Percentiles rank a stretch among this genome's conserved stretches.
Evolutionary conservation across 352 stramenopile species (phyloP).

Genomic region (Aphanomyces astaci): DNA sequence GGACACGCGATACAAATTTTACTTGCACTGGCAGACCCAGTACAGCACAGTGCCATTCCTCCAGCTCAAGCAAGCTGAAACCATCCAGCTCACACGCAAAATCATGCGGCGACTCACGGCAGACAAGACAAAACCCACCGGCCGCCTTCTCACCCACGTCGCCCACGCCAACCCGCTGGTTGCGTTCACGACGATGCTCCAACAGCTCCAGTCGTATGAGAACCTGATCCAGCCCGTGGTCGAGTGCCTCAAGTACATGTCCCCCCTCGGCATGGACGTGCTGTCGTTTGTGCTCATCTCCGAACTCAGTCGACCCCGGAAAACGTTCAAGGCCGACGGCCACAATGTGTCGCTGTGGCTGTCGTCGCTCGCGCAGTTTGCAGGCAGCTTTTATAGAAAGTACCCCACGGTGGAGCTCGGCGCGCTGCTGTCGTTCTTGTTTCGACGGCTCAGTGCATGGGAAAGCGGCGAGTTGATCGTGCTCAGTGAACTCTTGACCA

Average conservation of each 20-base stretch:
- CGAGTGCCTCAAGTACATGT: constrained; percentile 92
- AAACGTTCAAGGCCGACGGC: constrained; percentile 80
- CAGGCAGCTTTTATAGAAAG: constrained; percentile 90
- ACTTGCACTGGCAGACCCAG: constrained; percentile 63
- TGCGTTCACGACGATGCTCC: constrained; percentile 91
- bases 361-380: constrained; percentile 90
- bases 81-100: constrained; percentile 56
- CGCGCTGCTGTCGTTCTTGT: constrained; percentile 87
- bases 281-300: constrained; percentile 90
- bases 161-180: constrained; percentile 91
- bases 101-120: constrained; percentile 77
- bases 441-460: constrained; percentile 79
- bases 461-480: constrained; percentile 80
- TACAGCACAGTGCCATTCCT: constrained; percentile 53
- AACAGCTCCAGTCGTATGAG: constrained; percentile 95
- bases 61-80: constrained; percentile 58
- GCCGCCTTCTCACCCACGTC: constrained; percentile 74
- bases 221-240: constrained; percentile 95
- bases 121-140: constrained; percentile 69
- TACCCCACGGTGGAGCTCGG: constrained; percentile 89
- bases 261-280: constrained; percentile 89
- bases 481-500: constrained; percentile 79
- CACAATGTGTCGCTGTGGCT: constrained; percentile 93
- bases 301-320: constrained; percentile 76
- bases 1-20: constrained; percentile 72